A percentile compares a stretch with the other conserved stretches of the same genome.
phyloP scores from a whole-genome alignment of 176 grass and related monocot species.

The Musa schizocarpa region DNA sequence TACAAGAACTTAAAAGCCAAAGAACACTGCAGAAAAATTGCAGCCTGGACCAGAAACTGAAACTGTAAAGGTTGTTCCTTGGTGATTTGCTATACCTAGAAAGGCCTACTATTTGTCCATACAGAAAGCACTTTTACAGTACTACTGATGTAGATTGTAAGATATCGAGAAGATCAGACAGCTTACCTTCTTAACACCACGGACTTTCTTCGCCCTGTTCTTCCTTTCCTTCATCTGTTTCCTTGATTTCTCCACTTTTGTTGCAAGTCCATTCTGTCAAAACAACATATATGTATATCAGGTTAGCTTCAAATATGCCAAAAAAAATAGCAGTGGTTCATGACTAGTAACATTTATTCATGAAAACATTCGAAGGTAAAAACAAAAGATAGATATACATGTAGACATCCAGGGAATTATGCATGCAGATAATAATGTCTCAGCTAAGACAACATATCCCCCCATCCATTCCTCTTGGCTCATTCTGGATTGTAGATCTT shows the following conservation, averaged over 20 bases:
- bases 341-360: no score
- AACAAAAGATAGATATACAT: not conserved
- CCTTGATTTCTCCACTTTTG: conserved; percentile 62
- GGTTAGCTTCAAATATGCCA: not conserved
- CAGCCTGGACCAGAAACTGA: no score
- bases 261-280: conserved; percentile 59
- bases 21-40: not conserved
- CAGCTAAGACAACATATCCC: no score
- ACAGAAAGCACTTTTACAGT: not conserved
- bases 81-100: no score
- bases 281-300: not conserved
- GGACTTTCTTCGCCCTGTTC: conserved; percentile 69
- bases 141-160: not conserved
- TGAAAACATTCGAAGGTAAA: not conserved
- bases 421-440: no score
- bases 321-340: not conserved
- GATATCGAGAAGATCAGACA: not conserved
- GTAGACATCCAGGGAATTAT: no score
- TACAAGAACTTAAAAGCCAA: not conserved
- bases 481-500: no score
- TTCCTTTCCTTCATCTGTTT: conserved; percentile 80
- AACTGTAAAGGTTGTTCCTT: no score
- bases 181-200: conserved; percentile 66
- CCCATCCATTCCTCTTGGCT: no score
- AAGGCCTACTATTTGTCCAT: not conserved